These are phyloP conservation scores for Ensete ventricosum DNA, from an alignment of 176 grass and related monocot species.

Conservation along the genomic window DNA sequence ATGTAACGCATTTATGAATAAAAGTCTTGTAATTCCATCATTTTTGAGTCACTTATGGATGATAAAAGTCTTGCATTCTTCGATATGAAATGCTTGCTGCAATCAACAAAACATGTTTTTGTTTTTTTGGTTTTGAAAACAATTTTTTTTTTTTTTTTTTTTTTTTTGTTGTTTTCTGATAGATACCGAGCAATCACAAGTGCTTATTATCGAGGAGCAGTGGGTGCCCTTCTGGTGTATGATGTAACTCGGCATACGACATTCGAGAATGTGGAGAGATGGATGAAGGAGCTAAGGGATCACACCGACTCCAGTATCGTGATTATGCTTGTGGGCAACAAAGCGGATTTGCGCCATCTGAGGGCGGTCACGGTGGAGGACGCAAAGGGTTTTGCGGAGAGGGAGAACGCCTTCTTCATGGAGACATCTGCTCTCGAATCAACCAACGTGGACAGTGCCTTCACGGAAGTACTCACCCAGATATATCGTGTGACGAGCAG, in stretches of 20 bases:
- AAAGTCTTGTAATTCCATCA: too few relatives aligned
- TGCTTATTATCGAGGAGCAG: conserved; percentile 53
- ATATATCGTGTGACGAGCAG: conserved; percentile 48
- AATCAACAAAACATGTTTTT: too few relatives aligned
- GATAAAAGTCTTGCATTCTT: too few relatives aligned
- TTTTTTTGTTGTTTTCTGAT: too few relatives aligned
- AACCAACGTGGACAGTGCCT: conserved; percentile 42
- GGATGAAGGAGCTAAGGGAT: conserved; percentile 55
- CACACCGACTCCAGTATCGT: conserved; percentile 57
- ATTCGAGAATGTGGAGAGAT: conserved; percentile 64
- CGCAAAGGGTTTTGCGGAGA: conserved; percentile 47
- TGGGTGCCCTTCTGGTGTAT: conserved; percentile 43
- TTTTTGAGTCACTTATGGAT: too few relatives aligned
- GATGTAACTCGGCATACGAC: conserved; percentile 48
- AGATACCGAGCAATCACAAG: conserved; percentile 68
- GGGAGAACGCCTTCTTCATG: conserved; percentile 47
- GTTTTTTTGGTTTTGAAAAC: too few relatives aligned
- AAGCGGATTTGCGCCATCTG: conserved; percentile 55
- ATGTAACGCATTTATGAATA: too few relatives aligned
- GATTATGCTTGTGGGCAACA: conserved; percentile 63
- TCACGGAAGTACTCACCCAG: conserved; percentile 53
- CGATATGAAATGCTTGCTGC: too few relatives aligned
- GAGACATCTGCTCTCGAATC: conserved; percentile 56
- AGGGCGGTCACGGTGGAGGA: conserved; percentile 33
- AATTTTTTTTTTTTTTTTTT: too few relatives aligned